phyloP scores from a whole-genome alignment of 2,329 filamentous ascomycete species.

The Diplodia intermedia region DNA sequence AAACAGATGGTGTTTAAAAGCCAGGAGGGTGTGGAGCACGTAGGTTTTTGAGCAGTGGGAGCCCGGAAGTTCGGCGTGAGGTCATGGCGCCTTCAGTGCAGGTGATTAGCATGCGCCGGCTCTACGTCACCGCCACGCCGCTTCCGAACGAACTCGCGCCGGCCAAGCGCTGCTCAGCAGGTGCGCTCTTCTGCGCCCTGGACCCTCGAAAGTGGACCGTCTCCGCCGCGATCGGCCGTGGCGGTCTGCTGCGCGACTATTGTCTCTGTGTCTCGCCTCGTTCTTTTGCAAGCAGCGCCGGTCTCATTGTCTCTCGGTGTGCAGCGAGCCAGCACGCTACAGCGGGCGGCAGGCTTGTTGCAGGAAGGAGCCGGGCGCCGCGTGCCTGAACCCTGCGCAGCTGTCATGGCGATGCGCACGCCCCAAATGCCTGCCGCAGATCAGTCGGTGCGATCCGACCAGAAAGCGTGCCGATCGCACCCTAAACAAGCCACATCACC shows the following conservation, averaged over 20 bases:
- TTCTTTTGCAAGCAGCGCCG: not conserved
- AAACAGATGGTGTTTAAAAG: conserved; percentile 19
- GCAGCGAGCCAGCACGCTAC: not conserved
- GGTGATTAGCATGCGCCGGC: not conserved
- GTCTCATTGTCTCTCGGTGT: not conserved
- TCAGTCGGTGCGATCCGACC: conserved; percentile 25
- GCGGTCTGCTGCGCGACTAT: conserved; percentile 24
- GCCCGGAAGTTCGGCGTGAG: not conserved
- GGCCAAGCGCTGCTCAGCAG: not conserved
- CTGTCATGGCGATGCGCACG: conserved; percentile 13
- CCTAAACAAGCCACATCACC: conserved; percentile 29
- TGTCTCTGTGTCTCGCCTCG: not conserved
- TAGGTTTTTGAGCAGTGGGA: conserved; percentile 15
- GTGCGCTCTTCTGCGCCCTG: conserved; percentile 17
- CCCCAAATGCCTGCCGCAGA: conserved; percentile 19
- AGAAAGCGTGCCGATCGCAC: conserved; percentile 9
- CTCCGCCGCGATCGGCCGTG: conserved; percentile 19
- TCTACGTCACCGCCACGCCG: conserved; percentile 8
- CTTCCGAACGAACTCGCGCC: conserved; percentile 9
- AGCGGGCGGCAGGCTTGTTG: not conserved
- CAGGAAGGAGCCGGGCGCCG: not conserved
- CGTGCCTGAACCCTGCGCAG: conserved; percentile 28
- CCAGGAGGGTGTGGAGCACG: not conserved
- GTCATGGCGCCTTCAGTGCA: not conserved
- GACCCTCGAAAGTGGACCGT: not conserved